Evolutionary conservation across 2,329 filamentous ascomycete genomes (phyloP).

Genomic region (Fusarium concolor): DNA sequence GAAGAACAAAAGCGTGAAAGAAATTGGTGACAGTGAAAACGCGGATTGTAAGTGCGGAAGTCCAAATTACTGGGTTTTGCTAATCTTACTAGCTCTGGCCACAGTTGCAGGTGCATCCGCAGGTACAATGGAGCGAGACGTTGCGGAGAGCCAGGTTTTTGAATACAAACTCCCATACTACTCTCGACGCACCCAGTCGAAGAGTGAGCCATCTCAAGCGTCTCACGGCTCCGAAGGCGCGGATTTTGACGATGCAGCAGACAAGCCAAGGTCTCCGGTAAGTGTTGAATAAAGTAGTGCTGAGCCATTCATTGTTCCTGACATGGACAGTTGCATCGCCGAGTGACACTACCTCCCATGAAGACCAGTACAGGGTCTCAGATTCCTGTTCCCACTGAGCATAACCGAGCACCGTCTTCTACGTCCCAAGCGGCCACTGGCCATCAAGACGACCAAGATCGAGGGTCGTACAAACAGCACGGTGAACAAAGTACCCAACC

Average conservation of each 20-base stretch:
- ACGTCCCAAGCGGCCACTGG: background rate
- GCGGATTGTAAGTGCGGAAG: conserved; percentile 31
- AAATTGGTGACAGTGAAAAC: background rate
- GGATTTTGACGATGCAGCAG: conserved; percentile 13
- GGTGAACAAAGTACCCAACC: background rate
- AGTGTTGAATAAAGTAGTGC: background rate
- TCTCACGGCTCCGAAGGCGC: conserved; percentile 41
- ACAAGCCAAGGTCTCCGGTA: conserved; percentile 29
- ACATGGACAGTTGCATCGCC: conserved; percentile 37
- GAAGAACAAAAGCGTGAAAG: conserved; percentile 19
- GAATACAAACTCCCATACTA: conserved; percentile 53
- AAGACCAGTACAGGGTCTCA: conserved; percentile 36
- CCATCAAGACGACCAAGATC: background rate
- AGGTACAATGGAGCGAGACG: conserved; percentile 24
- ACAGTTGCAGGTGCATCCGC: conserved; percentile 37
- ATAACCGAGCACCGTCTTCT: conserved; percentile 16
- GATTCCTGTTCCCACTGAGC: conserved; percentile 42
- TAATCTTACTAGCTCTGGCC: conserved; percentile 35
- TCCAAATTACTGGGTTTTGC: background rate
- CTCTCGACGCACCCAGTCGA: conserved; percentile 60
- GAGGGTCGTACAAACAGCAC: background rate
- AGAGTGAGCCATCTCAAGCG: conserved; percentile 57
- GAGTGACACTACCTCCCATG: conserved; percentile 45
- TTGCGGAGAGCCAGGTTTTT: conserved; percentile 29
- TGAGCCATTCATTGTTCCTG: conserved; percentile 6